Percentiles rank a stretch among this genome's conserved stretches.
Evolutionary conservation across 2,329 filamentous ascomycete genomes (phyloP).

Genomic region (Cercospora sojina): DNA sequence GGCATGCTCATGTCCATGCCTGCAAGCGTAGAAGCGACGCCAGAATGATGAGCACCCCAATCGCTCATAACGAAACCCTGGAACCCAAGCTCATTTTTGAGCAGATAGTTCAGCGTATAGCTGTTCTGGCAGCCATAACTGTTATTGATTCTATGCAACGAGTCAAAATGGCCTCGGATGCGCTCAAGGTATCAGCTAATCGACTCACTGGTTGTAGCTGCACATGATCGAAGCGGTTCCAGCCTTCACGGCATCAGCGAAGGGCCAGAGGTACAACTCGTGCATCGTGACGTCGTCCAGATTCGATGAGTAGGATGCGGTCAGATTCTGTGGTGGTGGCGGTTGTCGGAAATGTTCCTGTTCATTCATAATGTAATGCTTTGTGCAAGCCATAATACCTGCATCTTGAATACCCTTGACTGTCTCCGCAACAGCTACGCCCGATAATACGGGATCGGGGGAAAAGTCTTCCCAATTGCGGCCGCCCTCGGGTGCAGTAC

Average conservation of each 20-base stretch:
- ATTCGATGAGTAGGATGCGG: conserved; percentile 51
- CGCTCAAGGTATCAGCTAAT: neutral
- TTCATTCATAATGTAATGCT: conserved; percentile 71
- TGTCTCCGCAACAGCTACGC: conserved; percentile 67
- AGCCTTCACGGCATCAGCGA: conserved; percentile 52
- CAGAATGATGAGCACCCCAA: conserved; percentile 68
- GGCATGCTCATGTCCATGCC: conserved; percentile 75
- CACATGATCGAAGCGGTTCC: conserved; percentile 56
- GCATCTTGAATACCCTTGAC: conserved; percentile 65
- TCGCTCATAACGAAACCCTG: conserved; percentile 54
- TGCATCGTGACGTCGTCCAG: conserved; percentile 61
- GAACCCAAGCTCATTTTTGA: conserved; percentile 60
- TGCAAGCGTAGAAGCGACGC: conserved; percentile 64
- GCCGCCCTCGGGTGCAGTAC: conserved; percentile 34
- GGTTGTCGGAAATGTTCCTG: conserved; percentile 61
- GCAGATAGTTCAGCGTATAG: conserved; percentile 58
- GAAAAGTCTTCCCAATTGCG: conserved; percentile 70
- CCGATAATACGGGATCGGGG: conserved; percentile 73
- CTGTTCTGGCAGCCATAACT: conserved; percentile 65
- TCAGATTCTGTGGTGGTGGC: conserved; percentile 5
- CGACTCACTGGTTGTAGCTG: conserved; percentile 51
- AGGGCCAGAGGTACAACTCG: conserved; percentile 44
- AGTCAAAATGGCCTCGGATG: neutral
- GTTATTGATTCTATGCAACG: conserved; percentile 40
- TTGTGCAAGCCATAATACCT: conserved; percentile 74